Evolutionary conservation across 2,329 filamentous ascomycete genomes (phyloP), one percentile per base, ranked within the genome.

Genomic region (Pezizomycotina sp.): DNA sequence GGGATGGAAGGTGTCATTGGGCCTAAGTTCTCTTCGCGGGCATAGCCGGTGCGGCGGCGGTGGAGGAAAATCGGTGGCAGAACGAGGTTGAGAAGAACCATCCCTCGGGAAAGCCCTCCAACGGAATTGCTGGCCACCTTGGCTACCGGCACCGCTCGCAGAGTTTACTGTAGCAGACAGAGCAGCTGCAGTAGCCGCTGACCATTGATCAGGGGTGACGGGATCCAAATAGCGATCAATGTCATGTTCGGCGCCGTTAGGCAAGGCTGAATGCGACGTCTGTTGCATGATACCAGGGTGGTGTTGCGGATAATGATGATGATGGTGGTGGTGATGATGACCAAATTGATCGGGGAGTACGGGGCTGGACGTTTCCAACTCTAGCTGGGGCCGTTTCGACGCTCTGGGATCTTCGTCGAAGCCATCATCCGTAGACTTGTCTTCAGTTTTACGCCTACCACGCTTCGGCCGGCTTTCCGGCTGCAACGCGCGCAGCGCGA

Each of bases 401-500:
- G 56, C 20, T 53, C 57, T 20, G 52, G 55, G 29, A 47, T 50
- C 31, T 53, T 50, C 30, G 46, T 61, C 58, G 4, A 54, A 51
- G 8, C 38, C 31, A 12, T 43, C 37, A 10, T 75, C 72, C 29
- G 60, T 55, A 2, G 63, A 62, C 29, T 53, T 56, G 27, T 65
- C 63, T 5, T 76, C 73, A 0, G 70, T 67, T 49, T 73, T 70
- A 52, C 75, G 68, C 21, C 64, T 66, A 42, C 67, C 73, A 51
- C 66, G 66, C 51, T 64, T 75, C 43, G 62, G 76, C 45, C 65
- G 68, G 49, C 69, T 78, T 40, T 89, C 76, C 18, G 84, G 83
- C 31, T 92, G 65, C 3, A 93, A 64, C 2, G 83, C 81, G 43
- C 83, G 68, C 31, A 93, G 63, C 2, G 83, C 84, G 56, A 92